Evolutionary conservation across 805 yeast genomes (phyloP).

Genomic region (Candida berthetii): DNA sequence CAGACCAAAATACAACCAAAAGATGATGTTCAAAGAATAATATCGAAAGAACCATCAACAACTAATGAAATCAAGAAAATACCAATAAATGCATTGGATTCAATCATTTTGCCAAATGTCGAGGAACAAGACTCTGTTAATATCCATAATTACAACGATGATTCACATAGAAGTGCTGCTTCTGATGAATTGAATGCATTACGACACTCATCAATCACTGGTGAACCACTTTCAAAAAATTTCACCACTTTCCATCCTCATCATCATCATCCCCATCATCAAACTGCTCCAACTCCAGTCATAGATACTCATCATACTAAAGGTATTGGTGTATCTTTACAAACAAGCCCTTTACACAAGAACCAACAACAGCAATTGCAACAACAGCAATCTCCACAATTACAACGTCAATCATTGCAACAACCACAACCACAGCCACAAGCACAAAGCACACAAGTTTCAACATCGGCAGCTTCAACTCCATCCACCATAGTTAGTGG

Average conservation of each 20-base stretch:
- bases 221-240: neutral
- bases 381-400: neutral
- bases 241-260: neutral
- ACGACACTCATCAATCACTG: conserved; percentile 7
- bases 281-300: no score
- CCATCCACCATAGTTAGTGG: no score
- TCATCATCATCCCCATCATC: conserved; percentile 1
- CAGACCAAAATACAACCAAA: neutral
- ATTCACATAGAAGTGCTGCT: conserved; percentile 20
- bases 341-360: no score
- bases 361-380: neutral
- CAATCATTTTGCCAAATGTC: conserved; percentile 20
- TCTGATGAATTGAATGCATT: conserved; percentile 19
- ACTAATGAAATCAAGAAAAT: conserved; percentile 4
- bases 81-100: conserved; percentile 18
- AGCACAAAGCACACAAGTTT: neutral
- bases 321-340: no score
- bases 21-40: no score
- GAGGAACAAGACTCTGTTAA: conserved; percentile 15
- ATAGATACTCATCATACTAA: no score
- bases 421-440: neutral
- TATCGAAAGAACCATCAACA: no score
- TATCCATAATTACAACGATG: conserved; percentile 16
- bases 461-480: conserved; percentile 7
- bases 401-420: neutral